Evolutionary conservation across 495 filamentous ascomycete genomes (phyloP), one percentile per base, ranked within the genome.

Genomic region (Annulohypoxylon moriforme): DNA sequence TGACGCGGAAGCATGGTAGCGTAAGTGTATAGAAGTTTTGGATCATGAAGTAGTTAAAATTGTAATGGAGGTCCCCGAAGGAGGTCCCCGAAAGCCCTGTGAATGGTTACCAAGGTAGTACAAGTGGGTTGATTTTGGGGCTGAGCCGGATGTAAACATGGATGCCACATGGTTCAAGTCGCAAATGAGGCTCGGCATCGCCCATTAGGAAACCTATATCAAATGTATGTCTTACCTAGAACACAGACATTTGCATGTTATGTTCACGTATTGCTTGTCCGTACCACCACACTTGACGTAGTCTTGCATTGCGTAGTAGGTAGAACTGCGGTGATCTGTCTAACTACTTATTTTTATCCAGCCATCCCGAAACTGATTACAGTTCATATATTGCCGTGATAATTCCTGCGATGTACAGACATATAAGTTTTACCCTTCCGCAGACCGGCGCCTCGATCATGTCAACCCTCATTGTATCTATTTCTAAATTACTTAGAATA

Each of bases 61-160:
- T 4, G 11, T 13, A 49, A 49, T 33, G 36, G 42, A 62, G 57
- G 57, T 60, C 57, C 57, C 57, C 57, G 57, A 60, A 16, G 57
- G 57, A 60, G 57, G 57, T 60, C 57, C 57, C 57, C 57, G 57
- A 46, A 10, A 10, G 14, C 3, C 31, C 4, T 31, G 31, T 44
- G 22, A 60, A 31, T 60, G 57, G 56, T 42, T 1, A 0, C 13
- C 4, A 25, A 25, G 46, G 40, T 20, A 20, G 16, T 6, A 13
- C 3, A 24, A 25, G 20, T 49, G 46, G n/a, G n/a, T n/a, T n/a
- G n/a, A n/a, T n/a, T n/a, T n/a, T n/a, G n/a, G 46, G 20, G 46
- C 1, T 42, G 3, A 18, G 22, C 6, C 25, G 46, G 8, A 14
- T 11, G 3, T 24, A n/a, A n/a, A 40, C 36, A 40, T 4, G 36